Conservation (phyloP, 768 basidiomycete genomes). For the Tylopilus cervinicoccineus region DNA sequence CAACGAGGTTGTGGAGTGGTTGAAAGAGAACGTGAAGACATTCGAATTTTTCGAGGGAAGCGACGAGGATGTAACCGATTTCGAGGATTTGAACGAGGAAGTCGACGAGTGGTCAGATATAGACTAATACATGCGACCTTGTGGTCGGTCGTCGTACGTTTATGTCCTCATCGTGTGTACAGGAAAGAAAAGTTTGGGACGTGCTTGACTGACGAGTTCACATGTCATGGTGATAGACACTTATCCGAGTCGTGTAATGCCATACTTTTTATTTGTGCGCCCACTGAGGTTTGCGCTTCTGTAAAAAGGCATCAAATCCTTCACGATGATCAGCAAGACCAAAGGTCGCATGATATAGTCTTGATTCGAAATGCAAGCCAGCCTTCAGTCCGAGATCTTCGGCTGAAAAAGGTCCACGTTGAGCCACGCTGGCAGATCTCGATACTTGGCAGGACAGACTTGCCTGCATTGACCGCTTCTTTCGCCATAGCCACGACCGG, state of each 20-base stretch:
- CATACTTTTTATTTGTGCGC: constrained; percentile 31
- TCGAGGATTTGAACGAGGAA: constrained; percentile 19
- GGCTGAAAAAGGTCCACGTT: constrained; percentile 26
- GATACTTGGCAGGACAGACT: neutral
- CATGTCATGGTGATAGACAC: neutral
- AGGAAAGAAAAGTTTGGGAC: too few relatives aligned
- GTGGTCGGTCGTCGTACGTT: neutral
- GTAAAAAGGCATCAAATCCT: constrained; percentile 47
- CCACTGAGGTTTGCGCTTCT: constrained; percentile 44
- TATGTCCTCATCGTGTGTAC: neutral
- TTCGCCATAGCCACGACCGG: constrained; percentile 40
- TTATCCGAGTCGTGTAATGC: neutral
- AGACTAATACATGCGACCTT: neutral
- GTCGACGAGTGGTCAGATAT: constrained; percentile 15
- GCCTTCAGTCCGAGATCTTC: constrained; percentile 43
- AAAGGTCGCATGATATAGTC: constrained; percentile 49
- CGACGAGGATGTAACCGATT: constrained; percentile 35
- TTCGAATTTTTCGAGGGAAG: constrained; percentile 55
- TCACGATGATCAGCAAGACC: constrained; percentile 45
- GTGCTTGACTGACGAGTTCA: neutral
- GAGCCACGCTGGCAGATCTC: neutral
- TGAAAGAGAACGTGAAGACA: constrained; percentile 44
- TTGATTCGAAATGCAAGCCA: constrained; percentile 44
- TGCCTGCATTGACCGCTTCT: constrained; percentile 48
- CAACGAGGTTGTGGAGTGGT: constrained; percentile 45